Conservation (phyloP, 2,329 filamentous ascomycete genomes). For the Penicillium sclerotigenum region DNA sequence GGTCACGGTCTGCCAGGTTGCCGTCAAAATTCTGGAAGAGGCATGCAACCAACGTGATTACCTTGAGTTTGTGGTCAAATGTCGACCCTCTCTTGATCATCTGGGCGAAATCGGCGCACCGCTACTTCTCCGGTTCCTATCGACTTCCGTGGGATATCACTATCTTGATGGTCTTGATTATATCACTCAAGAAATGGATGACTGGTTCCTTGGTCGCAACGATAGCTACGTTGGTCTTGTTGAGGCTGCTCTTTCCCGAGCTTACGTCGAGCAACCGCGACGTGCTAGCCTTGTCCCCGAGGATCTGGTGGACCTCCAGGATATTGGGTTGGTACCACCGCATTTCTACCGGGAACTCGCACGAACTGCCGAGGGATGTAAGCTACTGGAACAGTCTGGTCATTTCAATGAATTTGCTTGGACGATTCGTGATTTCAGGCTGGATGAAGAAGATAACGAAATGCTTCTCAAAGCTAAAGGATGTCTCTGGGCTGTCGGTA, state of each 20-base stretch:
- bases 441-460: conserved; percentile 81
- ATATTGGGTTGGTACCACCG: conserved; percentile 70
- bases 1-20: conserved; percentile 91
- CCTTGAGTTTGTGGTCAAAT: conserved; percentile 94
- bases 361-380: conserved; percentile 87
- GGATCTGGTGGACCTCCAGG: conserved; percentile 58
- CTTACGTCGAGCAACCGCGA: conserved; percentile 60
- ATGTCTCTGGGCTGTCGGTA: conserved; percentile 95
- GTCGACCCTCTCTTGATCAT: conserved; percentile 88
- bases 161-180: conserved; percentile 96
- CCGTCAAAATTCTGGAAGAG: conserved; percentile 95
- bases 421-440: conserved; percentile 82
- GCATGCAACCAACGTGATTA: conserved; percentile 90
- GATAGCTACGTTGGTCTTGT: conserved; percentile 93
- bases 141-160: conserved; percentile 94
- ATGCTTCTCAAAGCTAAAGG: conserved; percentile 91
- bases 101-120: conserved; percentile 95
- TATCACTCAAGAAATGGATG: conserved; percentile 99
- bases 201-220: conserved; percentile 97
- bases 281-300: conserved; percentile 51
- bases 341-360: conserved; percentile 97
- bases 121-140: conserved; percentile 84
- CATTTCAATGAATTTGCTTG: conserved; percentile 92
- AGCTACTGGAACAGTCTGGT: conserved; percentile 82
- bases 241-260: conserved; percentile 88